Evolutionary conservation across 495 filamentous ascomycete species (phyloP), one percentile per base, ranked within the genome.

Genomic region (Neurospora tetrasperma): DNA sequence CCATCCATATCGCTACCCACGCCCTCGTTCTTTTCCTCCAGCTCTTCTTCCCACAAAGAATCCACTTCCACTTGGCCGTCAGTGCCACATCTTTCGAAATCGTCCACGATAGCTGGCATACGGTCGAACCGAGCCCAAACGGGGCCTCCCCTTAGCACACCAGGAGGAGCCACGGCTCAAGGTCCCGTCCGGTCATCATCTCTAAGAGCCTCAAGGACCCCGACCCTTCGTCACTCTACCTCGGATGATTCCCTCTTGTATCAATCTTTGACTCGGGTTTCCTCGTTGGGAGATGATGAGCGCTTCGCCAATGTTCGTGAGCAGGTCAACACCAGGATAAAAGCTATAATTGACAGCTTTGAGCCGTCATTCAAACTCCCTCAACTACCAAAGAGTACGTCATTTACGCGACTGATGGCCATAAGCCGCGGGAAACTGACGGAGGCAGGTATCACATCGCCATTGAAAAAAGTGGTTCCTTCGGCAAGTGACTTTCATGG

Each of bases 341-440:
- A 97, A 82, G 95, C 95, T 3, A 96, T 98, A 80, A 91, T 89
- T 76, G 95, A 98, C 78, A 96, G 89, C 79, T 88, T 90, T 73
- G 94, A 95, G 77, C 85, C 90, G 12, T 93, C 86, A 72, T 92
- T 94, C 79, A 90, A 89, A 71, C 77, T 92, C 74, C 90, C 88
- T 14, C 85, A 86, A 74, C 83, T 94, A 71, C 88, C 90, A 3
- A 89, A 84, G 74, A 88, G 89, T 76, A 78, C 38, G 79, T 42
- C 86, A 85, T 73, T 79, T 88, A 48, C 54, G 35, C 54, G 54
- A 66, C 27, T 66, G 27, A 66, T 66, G 54, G 54, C 54, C 27
- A 27, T 66, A 66, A 66, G 54, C 54, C 54, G 54, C 54, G 54
- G 27, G 72, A 31, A 54, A 72, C 78, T 76, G 62, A 78, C 74